These are phyloP conservation scores for Candida morakotiae DNA, from an alignment of 805 yeast genomes.

Conservation along the genomic window DNA sequence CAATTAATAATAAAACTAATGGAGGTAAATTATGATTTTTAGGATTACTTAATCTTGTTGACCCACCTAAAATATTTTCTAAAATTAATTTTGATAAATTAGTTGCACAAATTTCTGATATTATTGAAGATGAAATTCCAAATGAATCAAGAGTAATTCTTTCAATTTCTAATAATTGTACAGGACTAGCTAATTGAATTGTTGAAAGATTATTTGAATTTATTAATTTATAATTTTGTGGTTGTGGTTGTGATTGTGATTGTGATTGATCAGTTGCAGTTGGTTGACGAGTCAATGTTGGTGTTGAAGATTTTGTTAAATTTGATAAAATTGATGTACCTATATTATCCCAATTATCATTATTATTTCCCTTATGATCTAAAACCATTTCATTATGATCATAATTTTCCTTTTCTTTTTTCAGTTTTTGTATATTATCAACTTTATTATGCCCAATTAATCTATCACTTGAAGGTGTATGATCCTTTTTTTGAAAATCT, in stretches of 20 bases:
- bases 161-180: conserved; percentile 76
- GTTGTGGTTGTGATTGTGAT: neutral
- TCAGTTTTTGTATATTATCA: conserved; percentile 17
- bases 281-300: conserved; percentile 10
- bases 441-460: conserved; percentile 72
- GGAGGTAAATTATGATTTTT: conserved; percentile 77
- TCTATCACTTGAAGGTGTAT: conserved; percentile 53
- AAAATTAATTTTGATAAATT: conserved; percentile 59
- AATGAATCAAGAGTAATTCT: conserved; percentile 47
- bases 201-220: conserved; percentile 17
- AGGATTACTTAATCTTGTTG: conserved; percentile 52
- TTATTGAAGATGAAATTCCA: conserved; percentile 43
- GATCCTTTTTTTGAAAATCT: conserved; percentile 65
- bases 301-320: conserved; percentile 11
- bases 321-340: conserved; percentile 17
- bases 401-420: conserved; percentile 44
- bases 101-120: conserved; percentile 66
- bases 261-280: conserved; percentile 1
- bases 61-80: conserved; percentile 61
- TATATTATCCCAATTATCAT: conserved; percentile 54
- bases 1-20: conserved; percentile 62
- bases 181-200: conserved; percentile 68
- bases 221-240: conserved; percentile 15
- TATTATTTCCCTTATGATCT: conserved; percentile 20
- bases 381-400: conserved; percentile 75